Conservation (phyloP, 495 filamentous ascomycete genomes). For the Annulohypoxylon moriforme region DNA sequence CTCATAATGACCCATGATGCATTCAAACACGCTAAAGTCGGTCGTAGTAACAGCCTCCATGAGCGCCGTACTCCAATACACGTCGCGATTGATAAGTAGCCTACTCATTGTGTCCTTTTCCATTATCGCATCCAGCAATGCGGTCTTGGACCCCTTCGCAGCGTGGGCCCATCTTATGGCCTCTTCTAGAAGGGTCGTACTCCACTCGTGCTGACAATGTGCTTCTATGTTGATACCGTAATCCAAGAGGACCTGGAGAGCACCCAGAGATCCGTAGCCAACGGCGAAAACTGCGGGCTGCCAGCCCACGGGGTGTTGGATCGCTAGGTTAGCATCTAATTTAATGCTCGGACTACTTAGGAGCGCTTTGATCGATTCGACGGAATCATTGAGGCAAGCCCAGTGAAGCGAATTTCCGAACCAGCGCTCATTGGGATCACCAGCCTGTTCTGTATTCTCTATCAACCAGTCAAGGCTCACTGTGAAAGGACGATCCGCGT, state of each 20-base stretch:
- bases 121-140: conserved; percentile 37
- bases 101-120: conserved; percentile 17
- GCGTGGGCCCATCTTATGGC: conserved; percentile 23
- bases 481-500: not conserved
- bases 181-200: conserved; percentile 13
- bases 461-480: conserved; percentile 31
- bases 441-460: not conserved
- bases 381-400: conserved; percentile 26
- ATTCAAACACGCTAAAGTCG: conserved; percentile 29
- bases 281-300: conserved; percentile 12
- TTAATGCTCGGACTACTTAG: conserved; percentile 19
- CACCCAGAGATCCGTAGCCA: conserved; percentile 25
- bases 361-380: conserved; percentile 30
- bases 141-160: conserved; percentile 31
- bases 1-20: conserved; percentile 28
- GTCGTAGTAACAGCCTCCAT: conserved; percentile 34
- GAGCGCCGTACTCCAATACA: conserved; percentile 28
- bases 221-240: conserved; percentile 27
- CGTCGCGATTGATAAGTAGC: conserved; percentile 22
- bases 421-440: not conserved
- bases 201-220: conserved; percentile 16
- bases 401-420: conserved; percentile 37
- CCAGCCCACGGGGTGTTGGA: conserved; percentile 10
- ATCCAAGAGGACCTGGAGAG: conserved; percentile 28
- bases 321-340: conserved; percentile 10